Percentiles rank a stretch among this genome's conserved stretches.
phyloP scores from a whole-genome alignment of 1,284 basidiomycete species.

The Testicularia cyperi region DNA sequence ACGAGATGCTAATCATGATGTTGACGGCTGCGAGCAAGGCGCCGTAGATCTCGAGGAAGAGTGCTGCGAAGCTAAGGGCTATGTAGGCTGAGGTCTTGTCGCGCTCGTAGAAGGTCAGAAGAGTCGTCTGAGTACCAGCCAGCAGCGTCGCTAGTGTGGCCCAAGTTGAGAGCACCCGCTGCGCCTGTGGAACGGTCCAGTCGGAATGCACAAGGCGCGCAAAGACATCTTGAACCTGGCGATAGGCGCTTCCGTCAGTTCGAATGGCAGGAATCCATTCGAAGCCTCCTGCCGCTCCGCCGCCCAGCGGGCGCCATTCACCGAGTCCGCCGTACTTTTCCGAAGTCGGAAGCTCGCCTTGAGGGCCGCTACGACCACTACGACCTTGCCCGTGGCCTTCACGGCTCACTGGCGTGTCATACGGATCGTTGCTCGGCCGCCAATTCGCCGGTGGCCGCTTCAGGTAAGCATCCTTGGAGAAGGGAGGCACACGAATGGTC shows the following conservation, averaged over 20 bases:
- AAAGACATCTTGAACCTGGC: slow-evolving; percentile 1
- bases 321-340: slow-evolving; percentile 1
- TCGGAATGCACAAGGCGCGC: slow-evolving; percentile 4
- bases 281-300: not conserved
- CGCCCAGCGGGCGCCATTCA: not conserved
- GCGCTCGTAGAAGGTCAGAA: slow-evolving; percentile 2
- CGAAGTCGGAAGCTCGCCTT: not conserved
- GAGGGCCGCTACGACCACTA: too few species aligned
- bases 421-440: too few species aligned
- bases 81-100: not conserved
- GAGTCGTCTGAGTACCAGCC: slow-evolving; percentile 4
- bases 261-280: not conserved
- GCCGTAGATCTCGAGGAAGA: slow-evolving; percentile 16
- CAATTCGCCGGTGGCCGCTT: not conserved
- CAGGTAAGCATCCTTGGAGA: too few species aligned
- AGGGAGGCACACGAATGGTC: too few species aligned
- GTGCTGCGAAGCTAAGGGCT: slow-evolving; percentile 2
- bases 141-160: slow-evolving; percentile 11
- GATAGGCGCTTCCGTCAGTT: not conserved
- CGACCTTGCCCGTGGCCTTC: too few species aligned
- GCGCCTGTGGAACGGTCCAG: slow-evolving; percentile 10
- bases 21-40: slow-evolving; percentile 3
- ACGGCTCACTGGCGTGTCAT: too few species aligned
- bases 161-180: slow-evolving; percentile 9
- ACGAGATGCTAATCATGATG: slow-evolving; percentile 3